Evolutionary conservation across 768 basidiomycete genomes (phyloP).

Genomic region (Suillus weaverae): DNA sequence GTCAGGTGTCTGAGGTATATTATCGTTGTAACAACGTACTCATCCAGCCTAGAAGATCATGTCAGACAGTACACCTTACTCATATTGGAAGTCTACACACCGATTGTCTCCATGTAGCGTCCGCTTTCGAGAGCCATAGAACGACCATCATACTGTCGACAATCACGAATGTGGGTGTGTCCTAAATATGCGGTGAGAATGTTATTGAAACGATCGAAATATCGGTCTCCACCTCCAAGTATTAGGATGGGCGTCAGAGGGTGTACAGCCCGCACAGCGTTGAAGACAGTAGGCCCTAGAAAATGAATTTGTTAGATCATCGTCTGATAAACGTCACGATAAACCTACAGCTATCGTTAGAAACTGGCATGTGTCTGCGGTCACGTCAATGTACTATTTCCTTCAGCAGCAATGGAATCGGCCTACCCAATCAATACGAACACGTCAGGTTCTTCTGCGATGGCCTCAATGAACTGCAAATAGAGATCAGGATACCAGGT

Average conservation of each 20-base stretch:
- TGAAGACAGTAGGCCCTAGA: slow-evolving; percentile 69
- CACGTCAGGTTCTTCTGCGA: slow-evolving; percentile 77
- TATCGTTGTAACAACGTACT: slow-evolving; percentile 40
- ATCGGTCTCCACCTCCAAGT: slow-evolving; percentile 57
- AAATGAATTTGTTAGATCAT: neutral
- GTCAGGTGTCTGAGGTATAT: neutral
- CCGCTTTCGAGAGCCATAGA: slow-evolving; percentile 82
- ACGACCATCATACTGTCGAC: slow-evolving; percentile 63
- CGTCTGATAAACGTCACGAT: neutral
- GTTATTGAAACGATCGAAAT: neutral
- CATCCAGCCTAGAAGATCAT: slow-evolving; percentile 49
- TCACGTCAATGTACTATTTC: neutral
- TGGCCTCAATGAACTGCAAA: slow-evolving; percentile 70
- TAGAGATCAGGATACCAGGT: neutral
- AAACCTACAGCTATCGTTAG: slow-evolving; percentile 59
- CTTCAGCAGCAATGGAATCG: neutral
- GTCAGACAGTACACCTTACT: neutral
- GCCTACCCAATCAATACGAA: slow-evolving; percentile 71
- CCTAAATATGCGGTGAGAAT: slow-evolving; percentile 35
- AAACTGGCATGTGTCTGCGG: slow-evolving; percentile 82
- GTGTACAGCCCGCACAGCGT: slow-evolving; percentile 73
- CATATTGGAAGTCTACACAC: slow-evolving; percentile 36
- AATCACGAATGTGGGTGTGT: slow-evolving; percentile 80
- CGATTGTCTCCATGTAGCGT: slow-evolving; percentile 91
- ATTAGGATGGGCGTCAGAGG: slow-evolving; percentile 78